Conservation (phyloP, 2,329 filamentous ascomycete genomes). For the Karstenula rhodostoma region DNA sequence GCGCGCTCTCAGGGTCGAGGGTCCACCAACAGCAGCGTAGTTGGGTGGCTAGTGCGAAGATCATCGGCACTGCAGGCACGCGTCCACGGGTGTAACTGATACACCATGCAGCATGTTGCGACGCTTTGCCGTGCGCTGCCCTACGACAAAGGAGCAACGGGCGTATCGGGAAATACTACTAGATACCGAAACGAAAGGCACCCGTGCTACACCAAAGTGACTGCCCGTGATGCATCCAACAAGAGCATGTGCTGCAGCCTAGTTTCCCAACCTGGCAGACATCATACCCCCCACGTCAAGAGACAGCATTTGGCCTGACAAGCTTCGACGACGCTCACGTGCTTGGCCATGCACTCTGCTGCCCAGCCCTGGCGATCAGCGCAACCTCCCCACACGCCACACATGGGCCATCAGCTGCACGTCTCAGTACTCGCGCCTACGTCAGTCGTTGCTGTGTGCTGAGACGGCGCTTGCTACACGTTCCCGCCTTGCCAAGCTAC, state of each 20-base stretch:
- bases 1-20: background rate
- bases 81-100: background rate
- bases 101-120: background rate
- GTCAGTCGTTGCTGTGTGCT: conserved; percentile 6
- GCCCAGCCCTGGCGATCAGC: conserved; percentile 11
- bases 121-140: background rate
- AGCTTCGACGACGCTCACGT: conserved; percentile 1
- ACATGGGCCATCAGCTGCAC: conserved; percentile 5
- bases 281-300: background rate
- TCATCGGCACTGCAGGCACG: background rate
- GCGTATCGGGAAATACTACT: background rate
- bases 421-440: background rate
- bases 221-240: background rate
- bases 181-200: background rate
- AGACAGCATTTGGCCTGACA: background rate
- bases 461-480: conserved; percentile 19
- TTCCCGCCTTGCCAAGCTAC: conserved; percentile 21
- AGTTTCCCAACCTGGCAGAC: background rate
- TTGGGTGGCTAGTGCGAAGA: background rate
- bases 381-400: conserved; percentile 14
- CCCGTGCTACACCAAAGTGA: background rate
- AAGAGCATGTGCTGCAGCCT: background rate
- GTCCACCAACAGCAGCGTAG: conserved; percentile 2
- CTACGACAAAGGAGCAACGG: background rate
- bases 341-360: background rate